Base-by-base conservation (phyloP, 2,329 filamentous ascomycete genomes). In the Penicillium sp. region DNA sequence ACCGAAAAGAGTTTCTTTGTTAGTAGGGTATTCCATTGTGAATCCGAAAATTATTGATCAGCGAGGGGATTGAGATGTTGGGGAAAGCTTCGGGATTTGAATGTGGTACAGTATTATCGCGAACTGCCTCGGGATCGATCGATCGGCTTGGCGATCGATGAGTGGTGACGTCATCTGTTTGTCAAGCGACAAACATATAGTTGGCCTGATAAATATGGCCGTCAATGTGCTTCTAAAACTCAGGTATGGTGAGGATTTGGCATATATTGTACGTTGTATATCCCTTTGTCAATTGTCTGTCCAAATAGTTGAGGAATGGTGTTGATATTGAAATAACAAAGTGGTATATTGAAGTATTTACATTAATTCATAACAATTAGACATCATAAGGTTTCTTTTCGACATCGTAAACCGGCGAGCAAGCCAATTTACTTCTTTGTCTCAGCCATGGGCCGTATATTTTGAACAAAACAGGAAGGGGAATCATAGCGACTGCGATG, bases 331-430 rank as follows among this genome's bases (percentile, higher is more conserved):
- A 43, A 49, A 43, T 11, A 7, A 49, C 11, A 50, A 16, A 19
- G 30, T 35, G 41, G 42, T 52, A 52, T 52, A 47, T 32, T 52
- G 3, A 18, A 23, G 34, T 26, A 34, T 18, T 26, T 16, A 26
- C 42, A 18, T 36, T 11, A 30, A 18, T 16, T 46, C 23, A 43
- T 51, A 27, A 18, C 6, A 46, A 38, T 53, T 9, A 54, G n/a
- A 54, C 51, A 39, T 54, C 51, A 23, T 54, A 54, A 3, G 27
- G 13, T 34, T 54, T 54, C 34, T 54, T 54, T 38, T 54, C 51
- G 32, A 50, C 16, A 30, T 54, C 51, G 19, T 50, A 54, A 44
- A 54, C 27, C 6, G 51, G 46, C 46, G 46, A 50, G 18, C 51
- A 54, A 14, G 51, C 51, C 46, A 54, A 18, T 44, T 18, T 43